phyloP scores from a whole-genome alignment of 495 filamentous ascomycete species.

The Xylaria flabelliformis region DNA sequence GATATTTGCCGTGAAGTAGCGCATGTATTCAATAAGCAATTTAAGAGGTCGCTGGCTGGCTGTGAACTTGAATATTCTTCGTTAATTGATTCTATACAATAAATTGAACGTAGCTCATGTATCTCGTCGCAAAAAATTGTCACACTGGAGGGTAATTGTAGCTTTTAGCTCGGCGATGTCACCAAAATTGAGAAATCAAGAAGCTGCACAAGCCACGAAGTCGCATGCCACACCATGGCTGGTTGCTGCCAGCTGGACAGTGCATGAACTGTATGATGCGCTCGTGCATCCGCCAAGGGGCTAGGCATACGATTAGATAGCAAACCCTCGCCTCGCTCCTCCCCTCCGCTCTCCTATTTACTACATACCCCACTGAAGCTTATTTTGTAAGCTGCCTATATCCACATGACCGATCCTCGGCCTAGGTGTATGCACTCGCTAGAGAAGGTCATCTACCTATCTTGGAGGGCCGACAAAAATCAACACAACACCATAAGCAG shows the following conservation, averaged over 20 bases:
- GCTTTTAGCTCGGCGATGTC: neutral
- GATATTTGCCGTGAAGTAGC: slow-evolving; percentile 1
- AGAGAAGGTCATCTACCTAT: neutral
- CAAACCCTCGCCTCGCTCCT: neutral
- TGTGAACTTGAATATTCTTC: neutral
- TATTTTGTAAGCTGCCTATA: neutral
- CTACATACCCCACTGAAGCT: neutral
- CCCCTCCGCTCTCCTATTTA: neutral
- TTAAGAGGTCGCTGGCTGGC: too few relatives aligned
- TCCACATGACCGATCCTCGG: neutral
- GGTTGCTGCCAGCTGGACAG: neutral
- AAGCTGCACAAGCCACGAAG: slow-evolving; percentile 23
- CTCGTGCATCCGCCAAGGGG: slow-evolving; percentile 8
- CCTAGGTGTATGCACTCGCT: neutral
- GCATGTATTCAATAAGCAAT: neutral
- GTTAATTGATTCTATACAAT: slow-evolving; percentile 1
- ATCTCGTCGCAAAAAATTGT: neutral
- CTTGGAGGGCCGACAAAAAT: slow-evolving; percentile 6
- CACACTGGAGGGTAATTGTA: neutral
- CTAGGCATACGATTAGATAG: slow-evolving; percentile 18
- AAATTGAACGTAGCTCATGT: neutral
- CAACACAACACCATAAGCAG: neutral
- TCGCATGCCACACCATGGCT: neutral
- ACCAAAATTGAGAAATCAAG: slow-evolving; percentile 10
- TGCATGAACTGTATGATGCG: slow-evolving; percentile 17